Evolutionary conservation across 1,139 yeast species (phyloP).

Genomic region (Schizosaccharomyces versatilis): DNA sequence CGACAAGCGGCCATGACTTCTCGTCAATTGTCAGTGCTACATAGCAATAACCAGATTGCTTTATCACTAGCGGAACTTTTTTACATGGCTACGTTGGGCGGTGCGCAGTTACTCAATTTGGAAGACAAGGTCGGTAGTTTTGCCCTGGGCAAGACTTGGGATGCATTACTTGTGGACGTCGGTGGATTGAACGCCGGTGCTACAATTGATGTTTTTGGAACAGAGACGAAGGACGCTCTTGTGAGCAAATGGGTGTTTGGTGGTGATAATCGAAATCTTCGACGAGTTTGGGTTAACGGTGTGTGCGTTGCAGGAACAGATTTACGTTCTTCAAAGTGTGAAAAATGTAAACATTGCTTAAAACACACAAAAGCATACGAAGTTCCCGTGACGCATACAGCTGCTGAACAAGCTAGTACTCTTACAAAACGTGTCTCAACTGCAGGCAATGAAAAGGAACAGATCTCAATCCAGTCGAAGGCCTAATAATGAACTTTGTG

Average conservation of each 20-base stretch:
- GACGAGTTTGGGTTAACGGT: constrained; percentile 69
- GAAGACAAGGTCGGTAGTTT: constrained; percentile 44
- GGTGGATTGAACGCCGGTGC: constrained; percentile 21
- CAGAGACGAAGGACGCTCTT: constrained; percentile 28
- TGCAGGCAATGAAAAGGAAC: too few relatives aligned
- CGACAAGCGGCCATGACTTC: constrained; percentile 66
- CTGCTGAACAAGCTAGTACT: too few relatives aligned
- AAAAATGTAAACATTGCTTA: too few relatives aligned
- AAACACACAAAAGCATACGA: too few relatives aligned
- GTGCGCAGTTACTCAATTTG: constrained; percentile 56
- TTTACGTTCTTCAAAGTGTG: too few relatives aligned
- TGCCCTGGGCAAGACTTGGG: constrained; percentile 56
- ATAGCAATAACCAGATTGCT: constrained; percentile 25
- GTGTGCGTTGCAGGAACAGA: constrained; percentile 22
- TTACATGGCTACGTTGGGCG: constrained; percentile 71
- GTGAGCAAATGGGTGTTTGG: constrained; percentile 81
- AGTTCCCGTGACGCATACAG: too few relatives aligned
- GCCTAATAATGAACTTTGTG: too few relatives aligned
- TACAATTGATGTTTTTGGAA: constrained; percentile 46
- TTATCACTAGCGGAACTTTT: constrained; percentile 50
- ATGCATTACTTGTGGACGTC: constrained; percentile 57
- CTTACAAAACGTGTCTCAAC: too few relatives aligned
- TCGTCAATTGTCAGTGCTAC: constrained; percentile 55
- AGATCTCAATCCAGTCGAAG: too few relatives aligned
- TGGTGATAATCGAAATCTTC: constrained; percentile 81